Evolutionary conservation across 768 basidiomycete species (phyloP).

Genomic region (Hirschioporus abietinus): DNA sequence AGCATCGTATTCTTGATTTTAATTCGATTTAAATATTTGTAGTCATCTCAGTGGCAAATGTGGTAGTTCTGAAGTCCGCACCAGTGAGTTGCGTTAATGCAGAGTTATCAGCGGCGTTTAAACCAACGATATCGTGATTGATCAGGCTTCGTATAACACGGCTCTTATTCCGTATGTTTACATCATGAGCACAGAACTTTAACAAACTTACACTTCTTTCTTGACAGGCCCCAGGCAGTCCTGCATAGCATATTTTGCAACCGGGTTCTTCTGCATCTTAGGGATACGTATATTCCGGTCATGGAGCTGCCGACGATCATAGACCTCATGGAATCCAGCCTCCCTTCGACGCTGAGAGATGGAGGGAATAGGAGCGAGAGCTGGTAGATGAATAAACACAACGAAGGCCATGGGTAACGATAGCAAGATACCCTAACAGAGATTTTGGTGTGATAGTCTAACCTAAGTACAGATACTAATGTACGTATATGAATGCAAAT

Average conservation of each 20-base stretch:
- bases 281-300: too few species aligned
- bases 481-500: conserved; percentile 3
- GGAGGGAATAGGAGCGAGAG: too few species aligned
- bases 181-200: background rate
- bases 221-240: background rate
- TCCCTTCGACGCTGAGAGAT: too few species aligned
- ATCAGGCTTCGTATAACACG: background rate
- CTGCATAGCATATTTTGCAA: background rate
- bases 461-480: background rate
- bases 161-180: background rate
- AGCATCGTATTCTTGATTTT: too few species aligned
- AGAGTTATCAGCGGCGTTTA: too few species aligned
- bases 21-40: too few species aligned
- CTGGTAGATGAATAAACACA: too few species aligned
- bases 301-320: too few species aligned
- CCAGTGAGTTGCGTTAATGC: background rate
- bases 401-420: too few species aligned
- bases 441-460: background rate
- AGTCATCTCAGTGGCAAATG: background rate
- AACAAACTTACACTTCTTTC: background rate
- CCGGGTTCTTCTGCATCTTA: too few species aligned
- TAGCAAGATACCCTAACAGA: background rate
- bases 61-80: background rate
- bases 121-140: too few species aligned
- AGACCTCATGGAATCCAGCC: too few species aligned